Evolutionary conservation across 805 yeast genomes (phyloP), one percentile per base, ranked within the genome.

Genomic region (Diddensiella caesifluorescens): DNA sequence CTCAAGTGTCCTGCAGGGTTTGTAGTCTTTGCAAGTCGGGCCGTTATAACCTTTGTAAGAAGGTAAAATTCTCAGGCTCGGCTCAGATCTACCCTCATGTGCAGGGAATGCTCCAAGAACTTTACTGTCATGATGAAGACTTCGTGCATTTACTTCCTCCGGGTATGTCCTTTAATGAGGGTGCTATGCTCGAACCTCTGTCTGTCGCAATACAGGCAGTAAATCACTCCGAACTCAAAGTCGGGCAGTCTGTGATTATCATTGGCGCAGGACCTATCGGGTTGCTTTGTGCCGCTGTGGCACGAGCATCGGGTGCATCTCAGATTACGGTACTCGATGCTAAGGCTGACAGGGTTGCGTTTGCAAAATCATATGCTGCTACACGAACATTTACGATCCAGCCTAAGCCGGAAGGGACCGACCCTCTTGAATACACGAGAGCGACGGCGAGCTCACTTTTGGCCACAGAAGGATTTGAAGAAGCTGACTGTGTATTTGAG

Each of bases 91-190:
- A 85, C 44, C 73, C 79, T 55, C 95, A 86, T 61, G 84, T 82
- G 59, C 87, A 86, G 92, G 95, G 95, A 84, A 85, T 47, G 81
- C 94, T 28, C 80, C 86, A 42, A 92, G 83, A 52, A 86, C 88
- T 18, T 81, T 83, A 52, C 77, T 84, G 61, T 80, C 84, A 49
- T 65, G 74, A 48, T 87, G 90, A 48, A 78, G 80, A 50, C 67
- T 76, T 61, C 89, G 49, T 55, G 42, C 53, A 57, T 49, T 54
- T 80, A 56, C 64, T 84, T 42, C 90, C 94, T 3, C 80, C 76
- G 10, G 70, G 75, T 49, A 81, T 84, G 13, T 68, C 82, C 2
- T 72, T 77, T 38, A 90, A 83, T 56, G 78, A 81, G 64, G 94
- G 90, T 50, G 92, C 94, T 0, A 61, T 83, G 57, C 83, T 80